Percentiles rank a stretch among this genome's conserved stretches.
These are phyloP conservation scores for Rhodosorus marinus DNA, from an alignment of 23 red algal species.

Conservation along the genomic window DNA sequence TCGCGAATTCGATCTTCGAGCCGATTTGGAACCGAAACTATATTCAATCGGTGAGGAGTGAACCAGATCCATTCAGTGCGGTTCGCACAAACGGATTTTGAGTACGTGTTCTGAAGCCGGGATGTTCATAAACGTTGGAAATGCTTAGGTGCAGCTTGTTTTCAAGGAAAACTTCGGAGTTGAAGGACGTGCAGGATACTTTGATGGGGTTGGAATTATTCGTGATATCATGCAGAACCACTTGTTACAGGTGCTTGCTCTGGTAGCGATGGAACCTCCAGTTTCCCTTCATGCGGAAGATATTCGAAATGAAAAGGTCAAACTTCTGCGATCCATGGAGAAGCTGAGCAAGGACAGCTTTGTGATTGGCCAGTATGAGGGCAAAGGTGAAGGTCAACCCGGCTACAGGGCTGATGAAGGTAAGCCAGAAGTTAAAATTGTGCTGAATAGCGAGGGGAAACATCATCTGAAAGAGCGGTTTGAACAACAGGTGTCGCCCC, in stretches of 20 bases:
- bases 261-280: constrained; percentile 83
- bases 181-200: constrained; percentile 89
- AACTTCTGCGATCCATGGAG: constrained; percentile 47
- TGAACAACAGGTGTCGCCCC: constrained; percentile 44
- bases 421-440: too few relatives aligned
- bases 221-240: constrained; percentile 99
- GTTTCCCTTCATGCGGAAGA: constrained; percentile 67
- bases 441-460: too few relatives aligned
- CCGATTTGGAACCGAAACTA: constrained; percentile 83
- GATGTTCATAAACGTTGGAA: too few relatives aligned
- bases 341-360: constrained; percentile 43
- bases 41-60: constrained; percentile 51
- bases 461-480: too few relatives aligned
- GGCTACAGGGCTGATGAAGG: constrained; percentile 72
- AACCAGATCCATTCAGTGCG: too few relatives aligned
- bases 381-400: constrained; percentile 6
- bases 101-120: too few relatives aligned
- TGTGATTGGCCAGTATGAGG: constrained; percentile 72
- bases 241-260: constrained; percentile 67
- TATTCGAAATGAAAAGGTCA: constrained; percentile 82
- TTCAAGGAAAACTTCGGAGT: constrained; percentile 89
- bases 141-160: constrained; percentile 72
- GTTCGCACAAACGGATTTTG: too few relatives aligned
- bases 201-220: constrained; percentile 84
- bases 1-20: constrained; percentile 86